Percentiles rank a stretch among this genome's conserved stretches.
phyloP scores from a whole-genome alignment of 176 grass and related monocot species.

The Carex scoparia region DNA sequence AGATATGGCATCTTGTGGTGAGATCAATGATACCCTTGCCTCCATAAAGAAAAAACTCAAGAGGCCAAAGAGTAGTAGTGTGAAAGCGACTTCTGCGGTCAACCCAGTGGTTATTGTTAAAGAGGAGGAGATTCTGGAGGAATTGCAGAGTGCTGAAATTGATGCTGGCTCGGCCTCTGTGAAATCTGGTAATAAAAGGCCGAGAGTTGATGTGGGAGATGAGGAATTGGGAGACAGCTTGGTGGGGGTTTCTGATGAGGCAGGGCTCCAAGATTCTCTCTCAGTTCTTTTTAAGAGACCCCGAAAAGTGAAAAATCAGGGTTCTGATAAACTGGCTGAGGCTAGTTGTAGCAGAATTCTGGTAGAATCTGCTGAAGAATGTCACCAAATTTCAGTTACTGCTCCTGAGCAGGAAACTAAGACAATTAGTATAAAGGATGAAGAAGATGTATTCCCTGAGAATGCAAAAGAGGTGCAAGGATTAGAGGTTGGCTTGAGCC shows the following conservation, averaged over 20 bases:
- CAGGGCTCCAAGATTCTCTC: conserved; percentile 57
- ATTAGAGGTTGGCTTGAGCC: conserved; percentile 35
- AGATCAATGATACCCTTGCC: conserved; percentile 91
- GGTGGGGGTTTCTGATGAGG: conserved; percentile 31
- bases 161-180: conserved; percentile 13
- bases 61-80: conserved; percentile 53
- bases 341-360: conserved; percentile 27
- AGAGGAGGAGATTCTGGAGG: conserved; percentile 25
- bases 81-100: conserved; percentile 25
- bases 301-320: conserved; percentile 27
- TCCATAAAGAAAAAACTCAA: conserved; percentile 79
- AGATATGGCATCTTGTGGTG: conserved; percentile 22
- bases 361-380: conserved; percentile 37
- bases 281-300: conserved; percentile 51
- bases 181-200: conserved; percentile 26
- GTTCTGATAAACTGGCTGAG: conserved; percentile 36
- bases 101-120: conserved; percentile 11
- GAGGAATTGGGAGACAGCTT: conserved; percentile 24
- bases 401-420: conserved; percentile 32
- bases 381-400: conserved; percentile 30
- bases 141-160: conserved; percentile 29
- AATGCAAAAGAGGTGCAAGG: conserved; percentile 40
- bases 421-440: conserved; percentile 46
- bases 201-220: conserved; percentile 15
- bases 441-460: conserved; percentile 28